Evolutionary conservation across 805 yeast genomes (phyloP).

Genomic region (Phaffomyces opuntiae): DNA sequence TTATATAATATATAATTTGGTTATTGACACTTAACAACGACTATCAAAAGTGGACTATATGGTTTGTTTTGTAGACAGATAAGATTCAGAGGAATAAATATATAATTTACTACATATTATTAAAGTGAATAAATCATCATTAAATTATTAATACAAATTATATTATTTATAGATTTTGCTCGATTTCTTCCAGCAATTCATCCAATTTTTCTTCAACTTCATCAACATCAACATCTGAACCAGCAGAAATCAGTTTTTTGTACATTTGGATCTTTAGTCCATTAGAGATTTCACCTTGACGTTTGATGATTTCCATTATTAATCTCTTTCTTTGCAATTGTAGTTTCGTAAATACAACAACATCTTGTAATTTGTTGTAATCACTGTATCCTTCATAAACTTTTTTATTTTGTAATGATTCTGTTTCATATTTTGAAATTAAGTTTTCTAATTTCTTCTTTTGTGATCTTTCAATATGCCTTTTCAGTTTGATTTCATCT

Average conservation of each 20-base stretch:
- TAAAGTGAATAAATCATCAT: not conserved
- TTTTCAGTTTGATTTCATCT: constrained; percentile 21
- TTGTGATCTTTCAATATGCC: constrained; percentile 27
- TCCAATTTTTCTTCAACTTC: constrained; percentile 64
- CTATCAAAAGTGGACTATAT: too few relatives aligned
- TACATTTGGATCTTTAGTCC: constrained; percentile 58
- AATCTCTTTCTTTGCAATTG: constrained; percentile 36
- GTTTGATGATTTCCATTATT: constrained; percentile 28
- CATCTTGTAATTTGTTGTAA: constrained; percentile 18
- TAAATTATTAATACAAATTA: not conserved
- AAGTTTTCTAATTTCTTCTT: constrained; percentile 11
- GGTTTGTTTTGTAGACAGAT: too few relatives aligned
- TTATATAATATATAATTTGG: too few relatives aligned
- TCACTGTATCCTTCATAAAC: not conserved
- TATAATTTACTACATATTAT: too few relatives aligned
- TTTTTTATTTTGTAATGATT: not conserved
- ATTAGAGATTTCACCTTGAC: constrained; percentile 13
- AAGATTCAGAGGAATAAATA: too few relatives aligned
- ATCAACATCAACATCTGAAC: constrained; percentile 59
- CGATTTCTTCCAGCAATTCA: constrained; percentile 39
- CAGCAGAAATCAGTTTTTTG: constrained; percentile 57
- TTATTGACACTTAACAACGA: too few relatives aligned
- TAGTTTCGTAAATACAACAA: constrained; percentile 30
- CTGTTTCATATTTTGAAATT: not conserved
- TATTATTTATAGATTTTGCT: not conserved